Percentiles rank a stretch among this genome's conserved stretches.
phyloP scores from a whole-genome alignment of 192 early-diverging fungal genomes.

The Coemansia asiatica region DNA sequence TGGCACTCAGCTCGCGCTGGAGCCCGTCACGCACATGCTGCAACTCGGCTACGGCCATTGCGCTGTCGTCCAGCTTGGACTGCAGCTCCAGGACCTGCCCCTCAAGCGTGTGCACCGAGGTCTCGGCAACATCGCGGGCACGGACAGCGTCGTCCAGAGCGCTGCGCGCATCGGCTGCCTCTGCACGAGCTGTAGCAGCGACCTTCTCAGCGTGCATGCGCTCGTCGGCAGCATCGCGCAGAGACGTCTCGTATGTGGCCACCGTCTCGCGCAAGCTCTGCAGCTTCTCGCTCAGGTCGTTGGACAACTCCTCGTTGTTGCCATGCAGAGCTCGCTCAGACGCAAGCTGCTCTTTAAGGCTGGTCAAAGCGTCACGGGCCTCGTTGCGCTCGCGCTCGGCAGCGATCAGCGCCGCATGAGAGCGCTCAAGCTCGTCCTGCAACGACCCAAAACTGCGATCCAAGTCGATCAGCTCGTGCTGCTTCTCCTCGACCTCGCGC shows the following conservation, averaged over 20 bases:
- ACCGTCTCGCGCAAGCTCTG: constrained; percentile 54
- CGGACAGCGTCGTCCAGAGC: constrained; percentile 63
- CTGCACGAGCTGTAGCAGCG: constrained; percentile 63
- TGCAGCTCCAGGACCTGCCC: constrained; percentile 70
- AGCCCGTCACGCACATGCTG: constrained; percentile 68
- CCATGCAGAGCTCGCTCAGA: constrained; percentile 44
- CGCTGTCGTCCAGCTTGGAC: constrained; percentile 74
- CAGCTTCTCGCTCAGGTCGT: constrained; percentile 32
- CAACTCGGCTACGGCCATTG: constrained; percentile 69
- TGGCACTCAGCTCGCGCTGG: constrained; percentile 70
- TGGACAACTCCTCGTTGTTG: constrained; percentile 49
- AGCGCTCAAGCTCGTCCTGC: constrained; percentile 49
- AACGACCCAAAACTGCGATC: constrained; percentile 54
- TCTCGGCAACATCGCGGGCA: constrained; percentile 66
- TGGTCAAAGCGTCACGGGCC: constrained; percentile 31
- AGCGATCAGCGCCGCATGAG: constrained; percentile 27
- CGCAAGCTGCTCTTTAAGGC: constrained; percentile 32
- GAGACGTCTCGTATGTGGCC: constrained; percentile 62
- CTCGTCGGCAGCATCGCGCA: constrained; percentile 61
- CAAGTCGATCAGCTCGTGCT: constrained; percentile 59
- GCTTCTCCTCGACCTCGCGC: constrained; percentile 80
- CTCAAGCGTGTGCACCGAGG: constrained; percentile 64
- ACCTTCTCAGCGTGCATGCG: constrained; percentile 75
- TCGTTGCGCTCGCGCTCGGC: constrained; percentile 52
- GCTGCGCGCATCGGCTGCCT: constrained; percentile 70